A percentile compares a stretch with the other conserved stretches of the same genome.
phyloP scores from a whole-genome alignment of 805 yeast species.

The Wickerhamiella alocasiicola region DNA sequence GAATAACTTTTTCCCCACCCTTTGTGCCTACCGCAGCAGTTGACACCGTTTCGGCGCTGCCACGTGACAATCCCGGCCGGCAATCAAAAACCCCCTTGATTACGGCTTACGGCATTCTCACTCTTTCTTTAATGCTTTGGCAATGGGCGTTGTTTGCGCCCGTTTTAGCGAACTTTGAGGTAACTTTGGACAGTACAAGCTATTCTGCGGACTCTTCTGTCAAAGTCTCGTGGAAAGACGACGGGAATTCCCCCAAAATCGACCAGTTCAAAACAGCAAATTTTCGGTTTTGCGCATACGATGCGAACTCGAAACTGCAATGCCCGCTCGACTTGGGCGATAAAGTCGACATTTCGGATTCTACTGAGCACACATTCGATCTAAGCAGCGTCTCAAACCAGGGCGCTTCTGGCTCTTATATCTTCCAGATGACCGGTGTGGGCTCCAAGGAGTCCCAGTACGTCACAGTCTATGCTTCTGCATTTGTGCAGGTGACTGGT shows the following conservation, averaged over 20 bases:
- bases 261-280: constrained; percentile 35
- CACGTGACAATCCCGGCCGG: no score
- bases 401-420: constrained; percentile 58
- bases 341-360: constrained; percentile 25
- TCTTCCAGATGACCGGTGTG: constrained; percentile 51
- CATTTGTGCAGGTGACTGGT: constrained; percentile 42
- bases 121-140: constrained; percentile 6
- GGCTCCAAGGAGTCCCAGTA: constrained; percentile 48
- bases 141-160: constrained; percentile 8
- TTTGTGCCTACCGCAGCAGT: no score
- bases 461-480: constrained; percentile 14
- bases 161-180: constrained; percentile 17
- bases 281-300: constrained; percentile 59
- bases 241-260: constrained; percentile 38
- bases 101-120: not conserved
- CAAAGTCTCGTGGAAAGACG: constrained; percentile 46
- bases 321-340: constrained; percentile 24
- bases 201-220: constrained; percentile 21
- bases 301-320: constrained; percentile 35
- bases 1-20: no score
- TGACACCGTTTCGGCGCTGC: no score
- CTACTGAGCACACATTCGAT: constrained; percentile 29
- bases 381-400: constrained; percentile 31
- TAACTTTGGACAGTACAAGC: constrained; percentile 14
- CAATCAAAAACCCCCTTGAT: not conserved